Base-by-base conservation (phyloP, 1,139 yeast genomes). In the Chernovozyma aurita region DNA sequence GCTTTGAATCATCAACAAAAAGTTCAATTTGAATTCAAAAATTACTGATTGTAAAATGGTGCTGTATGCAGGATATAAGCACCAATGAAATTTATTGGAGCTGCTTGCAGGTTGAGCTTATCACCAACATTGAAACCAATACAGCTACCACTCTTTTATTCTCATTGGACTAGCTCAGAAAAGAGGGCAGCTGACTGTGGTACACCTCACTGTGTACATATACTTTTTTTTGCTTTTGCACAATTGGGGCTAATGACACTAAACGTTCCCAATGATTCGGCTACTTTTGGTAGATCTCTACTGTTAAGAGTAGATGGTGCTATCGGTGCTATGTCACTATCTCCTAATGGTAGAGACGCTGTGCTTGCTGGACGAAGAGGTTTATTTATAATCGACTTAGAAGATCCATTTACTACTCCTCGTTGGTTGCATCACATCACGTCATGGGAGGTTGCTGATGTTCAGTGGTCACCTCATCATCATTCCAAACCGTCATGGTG, bases 401-500 rank as follows among this genome's bases (percentile, higher is more conserved):
- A 92, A 50, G 96, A 92, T 57, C 97, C 97, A 1, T 90, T 87
- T 59, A 80, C 94, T 1, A 88, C 95, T 1, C 98, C 98, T 0
- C 65, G 98, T 41, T 86, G 95, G 88, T 72, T 92, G 20, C 95
- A 82, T 39, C 97, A 92, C 53, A 71, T 80, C 24, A 90, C 97
- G 0, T 81, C 95, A 0, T 94, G 98, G 98, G 97, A 92, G 57
- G 98, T 92, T 2, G 97, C 98, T 0, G 97, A 92, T 55, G 97
- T 90, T 1, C 97, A 92, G 56, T 92, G 98, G 97, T 86, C 95
- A 3, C 97, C 97, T 0, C 75, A 70, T 41, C 95, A 87, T 53
- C 70, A 74, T 9, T 71, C 79, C 1, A 85, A 85, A 44, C 94
- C 95, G 0, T 73, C 84, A 14, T 88, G 97, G 95, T 88, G 94